Base-by-base conservation (phyloP, 2,329 filamentous ascomycete species). In the Colletotrichum caudatum region DNA sequence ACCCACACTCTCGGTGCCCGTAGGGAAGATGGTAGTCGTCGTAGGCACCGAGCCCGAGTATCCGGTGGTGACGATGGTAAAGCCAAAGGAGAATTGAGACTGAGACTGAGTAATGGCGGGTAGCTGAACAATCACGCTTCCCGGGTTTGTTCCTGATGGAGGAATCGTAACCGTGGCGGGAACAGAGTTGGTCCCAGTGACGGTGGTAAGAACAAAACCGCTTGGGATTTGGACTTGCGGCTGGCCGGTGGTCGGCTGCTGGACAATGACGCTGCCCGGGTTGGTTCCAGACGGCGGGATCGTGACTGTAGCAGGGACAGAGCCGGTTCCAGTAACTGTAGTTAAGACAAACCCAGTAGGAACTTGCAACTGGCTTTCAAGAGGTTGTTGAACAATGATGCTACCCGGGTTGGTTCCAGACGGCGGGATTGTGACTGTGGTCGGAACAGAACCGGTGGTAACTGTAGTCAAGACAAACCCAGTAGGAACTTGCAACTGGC, bases 331-430 rank as follows among this genome's bases (percentile, higher is more conserved):
- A 5, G 12, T 3, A 18, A 29, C 23, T 8, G 51, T 54, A 0
- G 54, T 48, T 0, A 41, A 5, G 1, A 41, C 3, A 4, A 41
- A 58, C 0, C 51, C 29, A 6, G 29, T 54, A 0, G 51, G 51
- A 3, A 54, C 29, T 35, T 54, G 51, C 1, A n/a, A 6, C 23
- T 7, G 26, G 7, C 14, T n/a, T 1, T 14, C 8, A 5, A 35
- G 16, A 14, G 58, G 59, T 3, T 57, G 41, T 18, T 54, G 35
- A 9, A 64, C 61, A 16, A 64, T 33, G 6, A 64, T 50, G 14
- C 14, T 23, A 4, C 41, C 61, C 1, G 61, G 61, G 26, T 56
- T 64, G 16, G 35, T 44, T 2, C 64, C 64, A 8, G 64, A 57
- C 3, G 64, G 64, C 3, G 41, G 64, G 12, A 66, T 37, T 1